Conservation (phyloP, 1,284 basidiomycete genomes). For the Sphagnurus paluster region DNA sequence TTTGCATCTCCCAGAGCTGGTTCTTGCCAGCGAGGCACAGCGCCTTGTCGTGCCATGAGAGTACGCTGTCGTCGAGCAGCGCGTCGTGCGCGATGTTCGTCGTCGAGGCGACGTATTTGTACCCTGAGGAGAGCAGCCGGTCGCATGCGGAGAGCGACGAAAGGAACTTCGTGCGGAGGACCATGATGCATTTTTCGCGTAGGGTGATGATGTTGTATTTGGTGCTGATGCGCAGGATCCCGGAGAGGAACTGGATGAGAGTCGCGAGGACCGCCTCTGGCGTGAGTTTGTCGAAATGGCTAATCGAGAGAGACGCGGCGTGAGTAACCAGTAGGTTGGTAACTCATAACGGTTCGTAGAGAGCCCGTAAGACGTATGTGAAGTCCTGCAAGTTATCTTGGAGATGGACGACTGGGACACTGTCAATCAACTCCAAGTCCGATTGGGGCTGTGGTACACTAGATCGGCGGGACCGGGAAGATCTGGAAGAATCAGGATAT, state of each 20-base stretch:
- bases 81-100: slow-evolving; percentile 33
- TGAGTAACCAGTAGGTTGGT: neutral
- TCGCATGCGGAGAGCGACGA: slow-evolving; percentile 35
- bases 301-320: slow-evolving; percentile 14
- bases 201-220: slow-evolving; percentile 38
- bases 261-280: slow-evolving; percentile 28
- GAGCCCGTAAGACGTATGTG: slow-evolving; percentile 29
- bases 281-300: slow-evolving; percentile 36
- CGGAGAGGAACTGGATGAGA: slow-evolving; percentile 36
- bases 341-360: slow-evolving; percentile 38
- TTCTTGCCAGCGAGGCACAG: slow-evolving; percentile 38
- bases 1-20: slow-evolving; percentile 35
- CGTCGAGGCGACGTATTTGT: slow-evolving; percentile 32
- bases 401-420: slow-evolving; percentile 31
- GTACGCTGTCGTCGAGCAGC: slow-evolving; percentile 29
- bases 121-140: slow-evolving; percentile 31
- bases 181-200: slow-evolving; percentile 36
- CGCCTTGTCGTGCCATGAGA: slow-evolving; percentile 40
- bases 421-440: slow-evolving; percentile 27
- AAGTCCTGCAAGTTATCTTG: slow-evolving; percentile 32
- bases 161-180: slow-evolving; percentile 38
- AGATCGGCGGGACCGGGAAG: slow-evolving; percentile 34
- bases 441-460: slow-evolving; percentile 33
- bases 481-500: too few species aligned
- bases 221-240: slow-evolving; percentile 37